A percentile compares a stretch with the other conserved stretches of the same genome.
phyloP scores from a whole-genome alignment of 345 rosid species.

The Lenwebbia sp. region DNA sequence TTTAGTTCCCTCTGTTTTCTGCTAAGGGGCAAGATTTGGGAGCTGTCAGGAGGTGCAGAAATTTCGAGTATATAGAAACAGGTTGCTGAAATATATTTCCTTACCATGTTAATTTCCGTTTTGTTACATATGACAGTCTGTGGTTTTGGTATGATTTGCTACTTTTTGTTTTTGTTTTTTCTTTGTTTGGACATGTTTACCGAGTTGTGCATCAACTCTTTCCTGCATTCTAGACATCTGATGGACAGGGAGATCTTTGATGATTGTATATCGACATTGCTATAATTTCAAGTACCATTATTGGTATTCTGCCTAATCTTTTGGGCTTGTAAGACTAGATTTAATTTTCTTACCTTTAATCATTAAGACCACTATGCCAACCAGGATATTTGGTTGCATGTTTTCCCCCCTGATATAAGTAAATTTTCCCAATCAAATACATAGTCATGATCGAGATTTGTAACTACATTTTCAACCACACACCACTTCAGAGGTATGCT shows the following conservation, averaged over 20 bases:
- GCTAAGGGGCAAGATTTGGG: slow-evolving; percentile 82
- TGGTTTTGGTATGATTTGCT: not conserved
- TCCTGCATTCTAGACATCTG: not conserved
- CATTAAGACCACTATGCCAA: not conserved
- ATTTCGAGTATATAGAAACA: slow-evolving; percentile 67
- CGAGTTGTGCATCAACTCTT: not conserved
- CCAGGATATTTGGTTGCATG: not conserved
- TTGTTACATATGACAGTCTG: not conserved
- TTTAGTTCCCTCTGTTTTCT: not conserved
- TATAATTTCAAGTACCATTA: not conserved
- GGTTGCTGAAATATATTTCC: slow-evolving; percentile 21
- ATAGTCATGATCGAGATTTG: not conserved
- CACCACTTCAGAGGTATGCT: not conserved
- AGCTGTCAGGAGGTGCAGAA: slow-evolving; percentile 84
- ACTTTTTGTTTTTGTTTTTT: not conserved
- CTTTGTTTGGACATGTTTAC: not conserved
- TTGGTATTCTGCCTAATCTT: not conserved
- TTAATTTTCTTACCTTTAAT: not conserved
- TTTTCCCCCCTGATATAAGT: not conserved
- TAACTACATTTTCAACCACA: not conserved
- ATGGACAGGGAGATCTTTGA: not conserved
- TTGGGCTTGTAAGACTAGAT: not conserved
- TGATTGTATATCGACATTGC: not conserved
- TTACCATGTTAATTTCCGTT: not conserved
- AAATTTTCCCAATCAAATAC: not conserved